phyloP scores from a whole-genome alignment of 208 protist species.

The Sergeia podlipaevii region DNA sequence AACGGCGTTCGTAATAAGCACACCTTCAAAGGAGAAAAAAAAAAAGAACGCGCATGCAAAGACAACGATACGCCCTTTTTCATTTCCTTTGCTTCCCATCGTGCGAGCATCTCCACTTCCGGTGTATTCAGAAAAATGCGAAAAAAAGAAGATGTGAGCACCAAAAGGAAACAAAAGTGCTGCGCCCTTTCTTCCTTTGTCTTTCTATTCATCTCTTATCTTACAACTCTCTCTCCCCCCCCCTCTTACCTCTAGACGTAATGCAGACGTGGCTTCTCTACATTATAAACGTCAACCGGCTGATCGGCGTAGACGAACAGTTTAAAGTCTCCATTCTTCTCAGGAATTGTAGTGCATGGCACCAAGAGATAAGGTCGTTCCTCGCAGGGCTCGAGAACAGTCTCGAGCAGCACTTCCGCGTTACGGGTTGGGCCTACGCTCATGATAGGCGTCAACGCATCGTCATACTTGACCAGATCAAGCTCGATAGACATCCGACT shows the following conservation, averaged over 20 bases:
- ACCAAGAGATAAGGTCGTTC: conserved; percentile 72
- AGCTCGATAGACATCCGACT: conserved; percentile 72
- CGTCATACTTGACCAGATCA: conserved; percentile 70
- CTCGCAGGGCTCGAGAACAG: conserved; percentile 32
- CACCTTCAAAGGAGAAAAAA: too few species aligned
- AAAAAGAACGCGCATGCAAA: too few species aligned
- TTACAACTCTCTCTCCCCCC: not conserved
- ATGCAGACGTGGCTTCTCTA: conserved; percentile 52
- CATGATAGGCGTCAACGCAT: conserved; percentile 44
- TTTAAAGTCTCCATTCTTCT: conserved; percentile 84
- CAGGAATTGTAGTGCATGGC: conserved; percentile 59
- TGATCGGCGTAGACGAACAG: conserved; percentile 80
- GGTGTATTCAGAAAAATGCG: not conserved
- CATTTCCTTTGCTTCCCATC: too few species aligned
- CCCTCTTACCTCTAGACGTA: conserved; percentile 32
- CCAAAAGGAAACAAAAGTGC: conserved; percentile 4
- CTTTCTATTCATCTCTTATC: not conserved
- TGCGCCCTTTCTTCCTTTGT: too few species aligned
- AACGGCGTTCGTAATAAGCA: too few species aligned
- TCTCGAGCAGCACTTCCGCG: conserved; percentile 49
- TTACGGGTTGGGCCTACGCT: conserved; percentile 26
- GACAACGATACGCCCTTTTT: too few species aligned
- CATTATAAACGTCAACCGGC: conserved; percentile 48
- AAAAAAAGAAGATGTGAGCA: not conserved
- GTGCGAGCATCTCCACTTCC: too few species aligned